Evolutionary conservation across 768 basidiomycete genomes (phyloP).

Genomic region (Obba rivulosa): DNA sequence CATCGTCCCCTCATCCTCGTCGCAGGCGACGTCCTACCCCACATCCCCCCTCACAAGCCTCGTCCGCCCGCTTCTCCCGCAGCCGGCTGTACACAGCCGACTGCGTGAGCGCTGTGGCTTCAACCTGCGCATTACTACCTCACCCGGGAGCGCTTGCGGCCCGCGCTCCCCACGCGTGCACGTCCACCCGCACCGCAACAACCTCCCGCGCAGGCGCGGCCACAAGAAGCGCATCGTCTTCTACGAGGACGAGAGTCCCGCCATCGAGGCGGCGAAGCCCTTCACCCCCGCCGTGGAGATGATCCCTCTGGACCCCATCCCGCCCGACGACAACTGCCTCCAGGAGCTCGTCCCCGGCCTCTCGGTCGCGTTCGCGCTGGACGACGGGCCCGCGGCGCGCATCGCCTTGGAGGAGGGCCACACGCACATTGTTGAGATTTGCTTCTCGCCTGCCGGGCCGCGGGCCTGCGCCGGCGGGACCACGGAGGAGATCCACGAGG

Average conservation of each 20-base stretch:
- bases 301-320: neutral
- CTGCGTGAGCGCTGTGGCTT: slow-evolving; percentile 16
- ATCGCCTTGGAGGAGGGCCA: slow-evolving; percentile 10
- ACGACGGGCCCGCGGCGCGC: slow-evolving; percentile 1
- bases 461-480: neutral
- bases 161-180: slow-evolving; percentile 16
- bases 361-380: slow-evolving; percentile 17
- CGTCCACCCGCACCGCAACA: slow-evolving; percentile 19
- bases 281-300: neutral
- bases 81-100: slow-evolving; percentile 5
- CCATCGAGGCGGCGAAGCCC: neutral
- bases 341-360: slow-evolving; percentile 21
- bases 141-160: neutral
- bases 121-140: slow-evolving; percentile 9
- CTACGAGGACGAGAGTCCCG: slow-evolving; percentile 6
- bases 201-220: slow-evolving; percentile 15
- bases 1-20: neutral
- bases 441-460: slow-evolving; percentile 1
- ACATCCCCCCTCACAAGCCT: slow-evolving; percentile 14
- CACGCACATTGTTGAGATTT: slow-evolving; percentile 23
- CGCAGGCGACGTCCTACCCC: slow-evolving; percentile 11
- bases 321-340: slow-evolving; percentile 9
- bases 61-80: slow-evolving; percentile 7
- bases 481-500: slow-evolving; percentile 6
- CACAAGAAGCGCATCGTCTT: slow-evolving; percentile 11